These are phyloP conservation scores for Colletotrichum brevisporum DNA, from an alignment of 2,329 filamentous ascomycete species.

Conservation along the genomic window DNA sequence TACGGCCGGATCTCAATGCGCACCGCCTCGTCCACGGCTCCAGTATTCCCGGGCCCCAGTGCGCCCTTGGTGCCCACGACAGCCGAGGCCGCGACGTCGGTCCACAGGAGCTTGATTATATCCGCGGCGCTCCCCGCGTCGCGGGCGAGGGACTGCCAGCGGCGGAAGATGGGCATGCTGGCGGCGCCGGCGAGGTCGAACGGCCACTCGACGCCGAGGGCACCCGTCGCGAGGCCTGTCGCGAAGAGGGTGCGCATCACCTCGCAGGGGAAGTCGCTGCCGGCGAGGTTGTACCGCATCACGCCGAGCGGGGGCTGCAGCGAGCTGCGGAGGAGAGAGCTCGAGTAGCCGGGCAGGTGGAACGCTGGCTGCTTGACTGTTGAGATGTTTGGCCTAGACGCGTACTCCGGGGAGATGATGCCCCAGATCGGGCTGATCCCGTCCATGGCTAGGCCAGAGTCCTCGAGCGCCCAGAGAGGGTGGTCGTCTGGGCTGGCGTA, in stretches of 20 bases:
- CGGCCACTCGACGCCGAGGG: neutral
- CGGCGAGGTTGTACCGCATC: slow-evolving; percentile 49
- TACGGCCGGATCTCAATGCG: slow-evolving; percentile 47
- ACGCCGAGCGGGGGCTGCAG: slow-evolving; percentile 8
- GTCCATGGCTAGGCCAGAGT: slow-evolving; percentile 45
- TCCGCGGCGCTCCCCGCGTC: slow-evolving; percentile 45
- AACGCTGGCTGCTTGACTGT: slow-evolving; percentile 45
- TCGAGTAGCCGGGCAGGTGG: slow-evolving; percentile 39
- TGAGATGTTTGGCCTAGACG: slow-evolving; percentile 49
- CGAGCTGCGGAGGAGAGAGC: neutral
- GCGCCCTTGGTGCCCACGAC: slow-evolving; percentile 55
- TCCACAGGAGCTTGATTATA: slow-evolving; percentile 61
- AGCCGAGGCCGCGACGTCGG: slow-evolving; percentile 58
- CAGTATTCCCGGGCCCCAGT: slow-evolving; percentile 39
- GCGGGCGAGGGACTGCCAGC: slow-evolving; percentile 55
- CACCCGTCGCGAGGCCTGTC: neutral
- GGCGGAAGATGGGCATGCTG: slow-evolving; percentile 56
- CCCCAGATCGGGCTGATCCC: slow-evolving; percentile 56
- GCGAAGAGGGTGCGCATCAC: slow-evolving; percentile 45
- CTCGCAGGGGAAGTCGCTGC: slow-evolving; percentile 48
- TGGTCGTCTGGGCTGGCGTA: slow-evolving; percentile 49
- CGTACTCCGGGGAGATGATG: slow-evolving; percentile 50
- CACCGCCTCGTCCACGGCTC: slow-evolving; percentile 12
- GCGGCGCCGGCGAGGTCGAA: slow-evolving; percentile 34
- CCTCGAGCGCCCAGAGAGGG: slow-evolving; percentile 53